A percentile compares a stretch with the other conserved stretches of the same genome.
phyloP scores from a whole-genome alignment of 2,329 filamentous ascomycete species.

The Verruconis gallopava region DNA sequence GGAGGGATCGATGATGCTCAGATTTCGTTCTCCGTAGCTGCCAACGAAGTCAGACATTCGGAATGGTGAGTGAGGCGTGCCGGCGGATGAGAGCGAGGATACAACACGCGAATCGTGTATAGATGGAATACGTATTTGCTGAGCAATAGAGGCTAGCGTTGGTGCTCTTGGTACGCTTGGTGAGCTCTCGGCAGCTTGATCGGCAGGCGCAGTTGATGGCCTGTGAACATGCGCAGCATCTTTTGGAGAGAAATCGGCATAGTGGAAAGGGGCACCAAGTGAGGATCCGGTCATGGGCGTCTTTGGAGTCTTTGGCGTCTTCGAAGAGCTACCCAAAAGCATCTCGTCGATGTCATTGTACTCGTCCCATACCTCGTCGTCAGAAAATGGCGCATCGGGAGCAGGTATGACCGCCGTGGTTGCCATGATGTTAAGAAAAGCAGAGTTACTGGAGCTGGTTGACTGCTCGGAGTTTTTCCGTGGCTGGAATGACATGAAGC shows the following conservation, averaged over 20 bases:
- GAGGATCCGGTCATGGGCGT: constrained; percentile 42
- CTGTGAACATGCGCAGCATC: constrained; percentile 9
- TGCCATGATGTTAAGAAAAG: constrained; percentile 43
- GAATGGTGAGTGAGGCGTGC: constrained; percentile 37
- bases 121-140: constrained; percentile 7
- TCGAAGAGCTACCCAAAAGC: constrained; percentile 33
- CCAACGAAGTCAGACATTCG: constrained; percentile 42
- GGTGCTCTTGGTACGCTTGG: constrained; percentile 1
- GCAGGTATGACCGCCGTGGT: constrained; percentile 55
- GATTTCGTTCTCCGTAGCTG: constrained; percentile 33
- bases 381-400: constrained; percentile 48
- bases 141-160: constrained; percentile 5
- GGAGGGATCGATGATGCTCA: constrained; percentile 24
- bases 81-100: constrained; percentile 36
- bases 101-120: constrained; percentile 31
- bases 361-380: constrained; percentile 90
- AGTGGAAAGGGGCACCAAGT: constrained; percentile 39
- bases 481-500: constrained; percentile 21
- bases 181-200: background rate
- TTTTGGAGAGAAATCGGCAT: constrained; percentile 26
- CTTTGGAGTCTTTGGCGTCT: constrained; percentile 18
- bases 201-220: background rate
- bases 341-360: constrained; percentile 78
- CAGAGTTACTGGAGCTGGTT: constrained; percentile 55
- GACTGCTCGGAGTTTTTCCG: constrained; percentile 59